Conservation (phyloP, 2,329 filamentous ascomycete species). For the Xylaria sp. region DNA sequence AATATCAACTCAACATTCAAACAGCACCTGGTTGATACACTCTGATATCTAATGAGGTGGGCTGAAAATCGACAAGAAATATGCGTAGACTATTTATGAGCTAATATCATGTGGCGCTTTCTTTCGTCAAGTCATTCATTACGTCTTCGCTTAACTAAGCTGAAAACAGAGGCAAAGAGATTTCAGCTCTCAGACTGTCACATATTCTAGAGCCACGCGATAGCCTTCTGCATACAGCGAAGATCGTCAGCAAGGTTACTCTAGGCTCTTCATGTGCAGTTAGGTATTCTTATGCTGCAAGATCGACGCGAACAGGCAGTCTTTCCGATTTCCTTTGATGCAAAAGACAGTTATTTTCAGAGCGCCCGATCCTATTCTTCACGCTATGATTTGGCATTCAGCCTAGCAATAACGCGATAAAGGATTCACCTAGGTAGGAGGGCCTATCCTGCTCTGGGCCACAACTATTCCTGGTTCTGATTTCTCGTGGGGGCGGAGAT, state of each 20-base stretch:
- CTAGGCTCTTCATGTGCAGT: background rate
- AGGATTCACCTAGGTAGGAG: background rate
- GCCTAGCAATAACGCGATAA: background rate
- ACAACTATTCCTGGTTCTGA: background rate
- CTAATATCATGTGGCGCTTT: constrained; percentile 23
- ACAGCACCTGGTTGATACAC: background rate
- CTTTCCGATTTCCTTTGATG: background rate
- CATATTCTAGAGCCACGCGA: background rate
- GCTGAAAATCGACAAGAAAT: background rate
- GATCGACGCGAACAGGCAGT: background rate
- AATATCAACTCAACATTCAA: background rate
- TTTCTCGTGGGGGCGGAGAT: background rate
- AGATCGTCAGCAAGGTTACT: background rate
- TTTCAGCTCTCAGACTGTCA: background rate
- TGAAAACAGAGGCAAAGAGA: background rate
- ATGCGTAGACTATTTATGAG: constrained; percentile 10
- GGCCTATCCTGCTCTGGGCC: background rate
- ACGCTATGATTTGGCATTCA: background rate
- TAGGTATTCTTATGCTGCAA: background rate
- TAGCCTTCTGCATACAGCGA: background rate
- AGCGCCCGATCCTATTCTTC: background rate
- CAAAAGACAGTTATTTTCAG: background rate
- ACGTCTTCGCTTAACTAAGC: constrained; percentile 13
- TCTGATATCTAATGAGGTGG: constrained; percentile 1
- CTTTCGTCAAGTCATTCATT: background rate